phyloP scores from a whole-genome alignment of 805 yeast species.

The Yarrowia osloensis region DNA sequence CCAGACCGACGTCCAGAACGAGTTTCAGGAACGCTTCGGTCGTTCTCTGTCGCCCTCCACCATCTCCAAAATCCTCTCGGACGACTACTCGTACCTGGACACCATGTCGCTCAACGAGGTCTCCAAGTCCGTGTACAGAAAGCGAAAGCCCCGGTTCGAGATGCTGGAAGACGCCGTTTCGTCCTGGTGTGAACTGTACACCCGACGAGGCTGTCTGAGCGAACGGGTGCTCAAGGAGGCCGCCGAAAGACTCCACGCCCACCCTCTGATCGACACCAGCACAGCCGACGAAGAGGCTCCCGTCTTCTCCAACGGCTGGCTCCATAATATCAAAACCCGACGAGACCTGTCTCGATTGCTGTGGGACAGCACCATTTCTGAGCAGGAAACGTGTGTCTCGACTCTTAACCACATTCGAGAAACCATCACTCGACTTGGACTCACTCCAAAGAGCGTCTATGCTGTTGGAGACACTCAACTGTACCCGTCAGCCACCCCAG shows the following conservation, averaged over 20 bases:
- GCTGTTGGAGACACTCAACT: slow-evolving; percentile 5
- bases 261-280: slow-evolving; percentile 6
- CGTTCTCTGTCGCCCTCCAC: background rate
- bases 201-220: slow-evolving; percentile 13
- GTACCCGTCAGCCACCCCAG: slow-evolving; percentile 12
- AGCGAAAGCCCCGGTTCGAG: slow-evolving; percentile 6
- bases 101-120: background rate
- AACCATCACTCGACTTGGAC: background rate
- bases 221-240: slow-evolving; percentile 21
- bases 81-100: slow-evolving; percentile 18
- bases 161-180: slow-evolving; percentile 8
- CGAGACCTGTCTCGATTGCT: slow-evolving; percentile 2
- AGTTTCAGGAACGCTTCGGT: slow-evolving; percentile 9
- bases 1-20: background rate
- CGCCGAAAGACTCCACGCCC: background rate
- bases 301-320: slow-evolving; percentile 17
- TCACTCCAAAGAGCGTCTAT: slow-evolving; percentile 13
- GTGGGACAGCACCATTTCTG: slow-evolving; percentile 8
- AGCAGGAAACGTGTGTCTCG: background rate
- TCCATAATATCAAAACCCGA: slow-evolving; percentile 9
- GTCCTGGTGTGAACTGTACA: slow-evolving; percentile 25
- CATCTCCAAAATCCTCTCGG: slow-evolving; percentile 13
- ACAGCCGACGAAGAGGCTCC: slow-evolving; percentile 3
- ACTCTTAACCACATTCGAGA: slow-evolving; percentile 1
- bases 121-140: background rate